phyloP scores from a whole-genome alignment of 2,329 filamentous ascomycete genomes.

The Kalaharituber pfeilii region DNA sequence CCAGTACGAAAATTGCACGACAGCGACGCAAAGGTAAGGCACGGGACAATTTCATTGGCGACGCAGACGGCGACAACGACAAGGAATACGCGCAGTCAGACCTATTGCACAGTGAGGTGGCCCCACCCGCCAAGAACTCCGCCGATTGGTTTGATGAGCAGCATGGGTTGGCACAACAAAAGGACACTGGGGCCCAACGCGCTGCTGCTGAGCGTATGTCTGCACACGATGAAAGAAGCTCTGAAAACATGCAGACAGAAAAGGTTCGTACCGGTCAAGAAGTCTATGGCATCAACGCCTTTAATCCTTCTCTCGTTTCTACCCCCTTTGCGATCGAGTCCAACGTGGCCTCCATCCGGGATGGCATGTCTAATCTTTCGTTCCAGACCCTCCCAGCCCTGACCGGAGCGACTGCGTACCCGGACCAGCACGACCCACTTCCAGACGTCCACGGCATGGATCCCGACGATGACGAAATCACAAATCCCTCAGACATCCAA shows the following conservation, averaged over 20 bases:
- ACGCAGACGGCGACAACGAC: slow-evolving; percentile 15
- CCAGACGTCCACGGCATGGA: neutral
- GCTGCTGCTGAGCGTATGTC: slow-evolving; percentile 16
- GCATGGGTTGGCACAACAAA: slow-evolving; percentile 15
- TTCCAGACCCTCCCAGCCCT: slow-evolving; percentile 2
- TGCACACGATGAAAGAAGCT: slow-evolving; percentile 9
- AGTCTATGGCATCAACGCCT: slow-evolving; percentile 20
- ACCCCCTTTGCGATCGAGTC: slow-evolving; percentile 21
- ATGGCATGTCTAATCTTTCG: slow-evolving; percentile 15
- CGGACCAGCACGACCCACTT: slow-evolving; percentile 3
- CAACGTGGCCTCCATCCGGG: slow-evolving; percentile 21
- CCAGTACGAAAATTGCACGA: slow-evolving; percentile 17
- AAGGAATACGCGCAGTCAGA: slow-evolving; percentile 10
- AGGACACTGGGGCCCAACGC: slow-evolving; percentile 9
- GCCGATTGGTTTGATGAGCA: slow-evolving; percentile 16
- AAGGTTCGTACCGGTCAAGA: slow-evolving; percentile 19
- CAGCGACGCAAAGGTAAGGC: slow-evolving; percentile 17
- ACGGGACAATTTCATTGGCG: slow-evolving; percentile 9
- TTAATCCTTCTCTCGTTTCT: slow-evolving; percentile 22
- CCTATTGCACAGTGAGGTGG: slow-evolving; percentile 1
- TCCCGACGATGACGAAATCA: slow-evolving; percentile 50
- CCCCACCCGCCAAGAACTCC: slow-evolving; percentile 6
- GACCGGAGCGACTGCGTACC: neutral
- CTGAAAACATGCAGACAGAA: slow-evolving; percentile 13
- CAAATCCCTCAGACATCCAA: slow-evolving; percentile 70